Evolutionary conservation across 805 yeast species (phyloP).

Genomic region (Candida endomychidarum): DNA sequence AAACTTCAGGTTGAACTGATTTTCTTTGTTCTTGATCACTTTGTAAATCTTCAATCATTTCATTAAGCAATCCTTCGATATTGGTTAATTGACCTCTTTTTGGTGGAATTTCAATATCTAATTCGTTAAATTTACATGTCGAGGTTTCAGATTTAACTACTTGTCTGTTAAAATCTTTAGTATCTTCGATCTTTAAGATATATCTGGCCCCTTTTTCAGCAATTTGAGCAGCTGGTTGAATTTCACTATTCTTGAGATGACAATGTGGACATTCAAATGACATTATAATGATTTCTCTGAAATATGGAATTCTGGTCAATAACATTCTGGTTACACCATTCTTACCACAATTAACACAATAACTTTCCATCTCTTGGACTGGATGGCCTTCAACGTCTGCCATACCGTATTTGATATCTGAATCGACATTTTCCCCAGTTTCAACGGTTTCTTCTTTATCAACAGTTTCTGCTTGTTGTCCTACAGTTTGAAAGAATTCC

Average conservation of each 20-base stretch:
- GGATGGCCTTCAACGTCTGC: constrained; percentile 86
- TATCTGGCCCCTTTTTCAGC: constrained; percentile 86
- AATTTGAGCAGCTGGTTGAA: constrained; percentile 93
- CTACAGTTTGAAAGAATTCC: constrained; percentile 32
- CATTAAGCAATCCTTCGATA: constrained; percentile 82
- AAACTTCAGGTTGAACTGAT: constrained; percentile 68
- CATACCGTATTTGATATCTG: constrained; percentile 65
- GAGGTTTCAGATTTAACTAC: constrained; percentile 90
- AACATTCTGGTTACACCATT: constrained; percentile 81
- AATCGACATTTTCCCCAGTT: constrained; percentile 17
- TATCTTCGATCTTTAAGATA: constrained; percentile 62
- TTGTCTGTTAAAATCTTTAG: constrained; percentile 82
- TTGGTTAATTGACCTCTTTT: constrained; percentile 91
- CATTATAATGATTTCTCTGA: constrained; percentile 88
- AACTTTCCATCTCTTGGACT: constrained; percentile 90
- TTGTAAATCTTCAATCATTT: constrained; percentile 78
- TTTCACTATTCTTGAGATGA: constrained; percentile 83
- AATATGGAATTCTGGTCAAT: constrained; percentile 86
- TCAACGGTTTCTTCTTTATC: constrained; percentile 18
- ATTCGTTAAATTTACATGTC: constrained; percentile 71
- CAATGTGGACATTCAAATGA: constrained; percentile 96
- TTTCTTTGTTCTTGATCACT: constrained; percentile 82
- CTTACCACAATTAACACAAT: constrained; percentile 94
- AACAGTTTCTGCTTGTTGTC: constrained; percentile 40
- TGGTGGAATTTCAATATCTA: constrained; percentile 94